Evolutionary conservation across 495 filamentous ascomycete species (phyloP).

Genomic region (Hypoxylon lenormandii): DNA sequence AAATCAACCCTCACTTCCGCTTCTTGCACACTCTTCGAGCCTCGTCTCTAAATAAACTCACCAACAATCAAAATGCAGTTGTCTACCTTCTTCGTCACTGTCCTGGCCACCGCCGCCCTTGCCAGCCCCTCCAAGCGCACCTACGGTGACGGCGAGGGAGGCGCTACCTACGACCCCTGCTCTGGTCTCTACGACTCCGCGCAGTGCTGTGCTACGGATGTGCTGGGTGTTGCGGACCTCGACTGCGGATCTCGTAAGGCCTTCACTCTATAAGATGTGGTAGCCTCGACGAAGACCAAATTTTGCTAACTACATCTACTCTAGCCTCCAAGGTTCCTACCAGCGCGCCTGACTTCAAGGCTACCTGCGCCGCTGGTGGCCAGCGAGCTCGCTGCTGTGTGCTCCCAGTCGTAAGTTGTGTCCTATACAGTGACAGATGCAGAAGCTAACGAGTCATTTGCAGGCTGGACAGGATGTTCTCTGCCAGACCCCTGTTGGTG

Average conservation of each 20-base stretch:
- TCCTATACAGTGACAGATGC: not conserved
- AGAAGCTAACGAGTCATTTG: constrained; percentile 16
- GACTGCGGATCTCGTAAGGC: constrained; percentile 60
- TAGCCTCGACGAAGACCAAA: not conserved
- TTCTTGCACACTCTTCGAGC: constrained; percentile 41
- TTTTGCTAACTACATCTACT: constrained; percentile 22
- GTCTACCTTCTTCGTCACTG: constrained; percentile 52
- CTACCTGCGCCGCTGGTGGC: constrained; percentile 32
- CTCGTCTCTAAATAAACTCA: constrained; percentile 38
- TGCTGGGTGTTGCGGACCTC: constrained; percentile 61
- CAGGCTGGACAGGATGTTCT: constrained; percentile 45
- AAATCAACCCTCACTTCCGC: constrained; percentile 36
- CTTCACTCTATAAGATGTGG: not conserved
- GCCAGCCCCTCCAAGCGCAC: constrained; percentile 50
- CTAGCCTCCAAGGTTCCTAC: constrained; percentile 25
- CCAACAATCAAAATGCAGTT: constrained; percentile 55
- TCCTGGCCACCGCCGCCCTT: constrained; percentile 50
- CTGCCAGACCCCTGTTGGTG: constrained; percentile 44
- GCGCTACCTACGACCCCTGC: constrained; percentile 35
- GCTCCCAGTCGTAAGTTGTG: constrained; percentile 47
- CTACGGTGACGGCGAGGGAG: constrained; percentile 4
- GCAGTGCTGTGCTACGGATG: constrained; percentile 62
- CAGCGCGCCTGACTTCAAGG: constrained; percentile 33
- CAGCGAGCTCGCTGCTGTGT: constrained; percentile 49
- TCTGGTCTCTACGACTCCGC: constrained; percentile 43